Base-by-base conservation (phyloP, 2,329 filamentous ascomycete species). In the Fusarium sp. region DNA sequence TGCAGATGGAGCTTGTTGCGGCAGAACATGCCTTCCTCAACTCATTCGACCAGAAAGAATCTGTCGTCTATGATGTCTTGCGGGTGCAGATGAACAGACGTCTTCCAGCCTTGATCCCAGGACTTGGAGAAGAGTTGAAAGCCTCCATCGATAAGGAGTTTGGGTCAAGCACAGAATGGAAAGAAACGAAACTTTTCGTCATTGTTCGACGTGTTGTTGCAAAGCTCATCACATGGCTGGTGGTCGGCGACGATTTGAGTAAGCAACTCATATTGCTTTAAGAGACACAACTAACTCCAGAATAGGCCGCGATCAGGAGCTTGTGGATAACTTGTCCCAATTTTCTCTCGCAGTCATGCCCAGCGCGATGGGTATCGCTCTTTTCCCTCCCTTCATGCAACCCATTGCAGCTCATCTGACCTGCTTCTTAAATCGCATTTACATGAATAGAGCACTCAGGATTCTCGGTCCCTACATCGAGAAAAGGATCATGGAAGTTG, bases 51-150 rank as follows among this genome's bases (percentile, higher is more conserved):
- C 5, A 27, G 16, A n/a, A n/a, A 0, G 22, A 56, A 6, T 54
- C n/a, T 12, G 27, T 22, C 1, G 27, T 54, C 1, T 15, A 27
- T 1, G 18, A 59, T 22, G 3, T 55, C 3, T 18, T 59, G 2
- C 11, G 38, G 0, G 49, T 27, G 1, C 49, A 55, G 9, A 5
- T 12, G 15, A 55, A 55, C 2, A 25, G 22, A 4, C 14, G 43
- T 2, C n/a, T 55, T 2, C 6, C 38, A 0, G 18, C 5, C 0
- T 0, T 44, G 2, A n/a, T 34, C 0, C 27, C 49, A 1, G 22
- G 3, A 2, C n/a, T 34, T 0, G 20, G 14, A 0, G 10, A 22
- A 4, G 18, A 30, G 15, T 6, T 44, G 1, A 14, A 14, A 6
- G 0, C 15, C 1, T 16, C 32, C 3, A 52, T 57, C 12, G 6